phyloP scores from a whole-genome alignment of 495 filamentous ascomycete genomes.

The Daldinia vernicosa region DNA sequence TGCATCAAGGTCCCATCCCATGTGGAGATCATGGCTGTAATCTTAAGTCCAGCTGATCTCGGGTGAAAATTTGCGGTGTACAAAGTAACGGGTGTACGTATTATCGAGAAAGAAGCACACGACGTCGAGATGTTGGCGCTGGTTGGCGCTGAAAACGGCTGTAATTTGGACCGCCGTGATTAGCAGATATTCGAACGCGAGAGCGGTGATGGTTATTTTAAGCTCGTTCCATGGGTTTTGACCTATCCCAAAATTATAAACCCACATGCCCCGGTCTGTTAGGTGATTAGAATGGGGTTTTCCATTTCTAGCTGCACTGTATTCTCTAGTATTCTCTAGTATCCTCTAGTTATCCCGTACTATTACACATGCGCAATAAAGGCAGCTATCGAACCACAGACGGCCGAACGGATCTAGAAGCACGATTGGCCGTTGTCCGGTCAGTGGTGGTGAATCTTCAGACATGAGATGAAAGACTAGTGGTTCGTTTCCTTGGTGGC shows the following conservation, averaged over 20 bases:
- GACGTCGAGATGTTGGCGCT: conserved; percentile 27
- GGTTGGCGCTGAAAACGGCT: conserved; percentile 14
- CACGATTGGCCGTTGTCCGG: conserved; percentile 36
- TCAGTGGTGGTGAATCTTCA: conserved; percentile 38
- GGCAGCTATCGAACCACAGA: conserved; percentile 39
- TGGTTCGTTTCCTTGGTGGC: conserved; percentile 34
- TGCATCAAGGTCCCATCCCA: conserved; percentile 44
- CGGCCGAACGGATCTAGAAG: conserved; percentile 21
- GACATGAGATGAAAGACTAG: conserved; percentile 24
- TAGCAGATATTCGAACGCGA: conserved; percentile 3
- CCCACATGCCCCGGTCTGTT: conserved; percentile 10
- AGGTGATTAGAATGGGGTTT: conserved; percentile 14
- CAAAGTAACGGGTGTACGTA: conserved; percentile 26
- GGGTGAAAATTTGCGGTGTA: conserved; percentile 46
- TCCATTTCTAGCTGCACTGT: conserved; percentile 12
- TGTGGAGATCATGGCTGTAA: conserved; percentile 45
- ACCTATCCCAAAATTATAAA: conserved; percentile 21
- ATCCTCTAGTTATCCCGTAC: conserved; percentile 1
- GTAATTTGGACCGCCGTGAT: conserved; percentile 16
- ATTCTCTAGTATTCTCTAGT: not conserved
- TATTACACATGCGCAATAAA: conserved; percentile 27
- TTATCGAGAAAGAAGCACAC: conserved; percentile 31
- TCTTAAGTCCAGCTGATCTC: conserved; percentile 46
- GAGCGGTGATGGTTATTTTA: conserved; percentile 23
- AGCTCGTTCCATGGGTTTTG: conserved; percentile 13